Percentiles rank a stretch among this genome's conserved stretches.
Conservation (phyloP, 2,329 filamentous ascomycete genomes). For the Celoporthe dispersa region DNA sequence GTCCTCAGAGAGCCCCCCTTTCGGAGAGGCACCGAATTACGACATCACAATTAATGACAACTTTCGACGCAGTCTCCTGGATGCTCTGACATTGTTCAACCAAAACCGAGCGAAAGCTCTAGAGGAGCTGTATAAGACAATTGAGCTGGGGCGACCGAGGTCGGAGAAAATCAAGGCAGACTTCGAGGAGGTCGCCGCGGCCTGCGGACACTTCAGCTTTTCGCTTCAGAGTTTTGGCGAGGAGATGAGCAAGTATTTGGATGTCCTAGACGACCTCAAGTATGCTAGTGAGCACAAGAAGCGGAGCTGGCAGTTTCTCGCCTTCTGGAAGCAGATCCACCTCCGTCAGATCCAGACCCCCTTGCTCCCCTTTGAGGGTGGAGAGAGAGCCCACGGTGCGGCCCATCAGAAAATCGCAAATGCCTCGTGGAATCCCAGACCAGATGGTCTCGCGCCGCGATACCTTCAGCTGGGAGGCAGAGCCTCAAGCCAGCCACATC, state of each 20-base stretch:
- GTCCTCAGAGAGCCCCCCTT: slow-evolving; percentile 88
- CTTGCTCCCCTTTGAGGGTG: slow-evolving; percentile 41
- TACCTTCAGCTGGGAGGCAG: slow-evolving; percentile 61
- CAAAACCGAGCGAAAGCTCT: slow-evolving; percentile 76
- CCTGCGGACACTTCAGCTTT: slow-evolving; percentile 95
- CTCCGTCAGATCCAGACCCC: slow-evolving; percentile 28
- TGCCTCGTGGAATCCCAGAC: slow-evolving; percentile 61
- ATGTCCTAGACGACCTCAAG: slow-evolving; percentile 85
- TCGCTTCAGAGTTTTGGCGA: slow-evolving; percentile 89
- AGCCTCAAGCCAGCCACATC: slow-evolving; percentile 50
- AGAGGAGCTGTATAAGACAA: slow-evolving; percentile 77
- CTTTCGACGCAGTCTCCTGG: slow-evolving; percentile 77
- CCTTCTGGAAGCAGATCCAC: slow-evolving; percentile 64
- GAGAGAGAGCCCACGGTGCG: slow-evolving; percentile 51
- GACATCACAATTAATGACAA: slow-evolving; percentile 77
- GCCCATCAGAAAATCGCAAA: slow-evolving; percentile 56
- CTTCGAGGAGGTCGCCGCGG: slow-evolving; percentile 96
- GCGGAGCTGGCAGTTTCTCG: slow-evolving; percentile 82
- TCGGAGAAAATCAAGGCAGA: slow-evolving; percentile 83
- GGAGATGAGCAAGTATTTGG: slow-evolving; percentile 81
- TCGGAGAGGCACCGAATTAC: slow-evolving; percentile 68
- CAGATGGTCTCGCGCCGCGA: slow-evolving; percentile 57
- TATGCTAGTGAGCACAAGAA: slow-evolving; percentile 65
- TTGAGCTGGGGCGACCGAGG: slow-evolving; percentile 70
- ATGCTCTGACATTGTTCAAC: slow-evolving; percentile 81